Evolutionary conservation across 2,329 filamentous ascomycete species (phyloP).

Genomic region (Fusarium floridanum): DNA sequence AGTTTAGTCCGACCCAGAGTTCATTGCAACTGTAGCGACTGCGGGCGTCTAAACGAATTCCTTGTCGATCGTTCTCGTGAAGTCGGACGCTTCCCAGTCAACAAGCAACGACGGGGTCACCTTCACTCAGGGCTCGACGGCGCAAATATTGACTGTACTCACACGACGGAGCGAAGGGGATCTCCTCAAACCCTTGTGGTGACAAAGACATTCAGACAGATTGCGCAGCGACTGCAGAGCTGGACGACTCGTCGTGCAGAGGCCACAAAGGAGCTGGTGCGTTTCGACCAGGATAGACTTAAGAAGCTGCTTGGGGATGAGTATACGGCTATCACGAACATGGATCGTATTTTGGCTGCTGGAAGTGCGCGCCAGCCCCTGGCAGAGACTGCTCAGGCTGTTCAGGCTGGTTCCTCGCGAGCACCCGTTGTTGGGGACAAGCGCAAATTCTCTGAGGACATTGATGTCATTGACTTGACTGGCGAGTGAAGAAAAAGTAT

Average conservation of each 20-base stretch:
- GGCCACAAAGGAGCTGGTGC: not conserved
- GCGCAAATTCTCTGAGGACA: not conserved
- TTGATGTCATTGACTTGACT: constrained; percentile 25
- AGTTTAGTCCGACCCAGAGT: constrained; percentile 15
- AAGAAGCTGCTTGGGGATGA: constrained; percentile 12
- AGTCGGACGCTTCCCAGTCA: constrained; percentile 25
- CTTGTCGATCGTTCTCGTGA: constrained; percentile 27
- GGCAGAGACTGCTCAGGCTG: not conserved
- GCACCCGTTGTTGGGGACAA: constrained; percentile 7
- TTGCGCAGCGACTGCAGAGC: not conserved
- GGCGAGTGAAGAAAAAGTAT: constrained; percentile 7
- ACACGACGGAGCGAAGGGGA: constrained; percentile 27
- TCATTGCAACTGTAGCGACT: constrained; percentile 44
- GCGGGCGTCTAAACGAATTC: constrained; percentile 44
- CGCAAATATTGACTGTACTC: constrained; percentile 33
- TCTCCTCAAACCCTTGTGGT: constrained; percentile 38
- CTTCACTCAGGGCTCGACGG: constrained; percentile 34
- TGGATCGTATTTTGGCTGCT: not conserved
- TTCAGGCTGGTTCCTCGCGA: not conserved
- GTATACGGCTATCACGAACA: constrained; percentile 6
- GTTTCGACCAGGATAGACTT: constrained; percentile 5
- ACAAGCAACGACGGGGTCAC: constrained; percentile 37
- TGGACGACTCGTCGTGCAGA: constrained; percentile 5
- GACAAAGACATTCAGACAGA: constrained; percentile 35
- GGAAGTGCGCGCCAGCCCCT: not conserved